phyloP scores from a whole-genome alignment of 78 protist genomes.

The Andalucia godoyi region DNA sequence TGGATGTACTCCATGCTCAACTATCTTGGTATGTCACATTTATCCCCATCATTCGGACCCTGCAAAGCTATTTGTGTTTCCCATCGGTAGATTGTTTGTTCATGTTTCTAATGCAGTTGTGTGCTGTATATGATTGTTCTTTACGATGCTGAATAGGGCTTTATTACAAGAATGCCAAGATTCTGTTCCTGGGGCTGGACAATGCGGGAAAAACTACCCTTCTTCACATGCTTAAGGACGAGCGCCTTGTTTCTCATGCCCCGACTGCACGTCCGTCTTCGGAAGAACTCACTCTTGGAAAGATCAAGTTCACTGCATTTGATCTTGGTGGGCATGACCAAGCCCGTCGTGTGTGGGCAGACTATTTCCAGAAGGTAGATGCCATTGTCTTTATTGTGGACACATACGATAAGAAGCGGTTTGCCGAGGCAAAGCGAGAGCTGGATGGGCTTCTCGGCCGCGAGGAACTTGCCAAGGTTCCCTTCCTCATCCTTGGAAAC shows the following conservation, averaged over 20 bases:
- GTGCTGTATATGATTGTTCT: background rate
- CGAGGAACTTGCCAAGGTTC: slow-evolving; percentile 74
- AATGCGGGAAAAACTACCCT: slow-evolving; percentile 99
- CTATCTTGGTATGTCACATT: background rate
- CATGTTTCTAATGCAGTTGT: background rate
- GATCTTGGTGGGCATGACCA: slow-evolving; percentile 98
- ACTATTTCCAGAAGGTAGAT: slow-evolving; percentile 80
- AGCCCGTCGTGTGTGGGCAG: slow-evolving; percentile 86
- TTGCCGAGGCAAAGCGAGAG: slow-evolving; percentile 82
- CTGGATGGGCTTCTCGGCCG: slow-evolving; percentile 44
- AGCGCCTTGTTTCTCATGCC: background rate
- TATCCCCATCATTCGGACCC: background rate
- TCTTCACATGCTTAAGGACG: slow-evolving; percentile 83
- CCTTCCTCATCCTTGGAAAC: slow-evolving; percentile 97
- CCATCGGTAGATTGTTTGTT: background rate
- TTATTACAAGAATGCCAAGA: slow-evolving; percentile 79
- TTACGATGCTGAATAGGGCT: too few relatives aligned
- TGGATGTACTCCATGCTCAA: slow-evolving; percentile 33
- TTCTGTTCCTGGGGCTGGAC: slow-evolving; percentile 98
- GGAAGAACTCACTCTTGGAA: slow-evolving; percentile 89
- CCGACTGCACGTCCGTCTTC: slow-evolving; percentile 12
- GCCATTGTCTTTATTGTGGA: slow-evolving; percentile 94
- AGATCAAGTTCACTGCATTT: slow-evolving; percentile 70
- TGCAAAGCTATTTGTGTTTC: background rate
- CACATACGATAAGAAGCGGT: slow-evolving; percentile 70